Base-by-base conservation (phyloP, 2,329 filamentous ascomycete species). In the Dryadomyces sulphureus region DNA sequence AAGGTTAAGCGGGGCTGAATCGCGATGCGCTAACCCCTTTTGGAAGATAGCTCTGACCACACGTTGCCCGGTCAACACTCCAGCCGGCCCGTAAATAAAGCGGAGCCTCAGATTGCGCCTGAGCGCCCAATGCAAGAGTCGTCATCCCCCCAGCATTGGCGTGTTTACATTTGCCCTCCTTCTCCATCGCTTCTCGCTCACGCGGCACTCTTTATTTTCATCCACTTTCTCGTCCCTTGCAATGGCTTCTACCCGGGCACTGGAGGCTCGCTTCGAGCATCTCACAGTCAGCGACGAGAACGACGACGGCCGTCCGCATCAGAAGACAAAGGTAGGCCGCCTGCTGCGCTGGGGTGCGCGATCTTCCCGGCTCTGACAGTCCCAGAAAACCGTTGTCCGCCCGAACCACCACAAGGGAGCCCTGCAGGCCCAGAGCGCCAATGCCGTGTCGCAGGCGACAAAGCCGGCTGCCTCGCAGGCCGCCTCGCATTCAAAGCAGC, bases 241-340 rank as follows among this genome's bases (percentile, higher is more conserved):
- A 49, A 79, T 90, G 84, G 77, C 45, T 17, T 40, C 89, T 53
- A 76, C 84, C 49, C 77, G 84, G 55, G 79, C 77, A 44, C 72
- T 96, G 41, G 90, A 95, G 67, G 72, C 84, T 65, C 84, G 85
- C 56, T 86, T 96, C 59, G 88, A 94, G 77, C 81, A 81, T 63
- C 77, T 95, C 66, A 82, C 84, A 19, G 85, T 95, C 51, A 82
- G 84, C 56, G 89, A 95, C 59, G 89, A 94, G 65, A 93, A 90
- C 59, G 81, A 86, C 49, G 70, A 76, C 52, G 65, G 65, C 47
- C 71, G 71, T 51, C 52, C 60, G 22, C 80, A 84, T 60, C 70
- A 77, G 54, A 94, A 93, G 65, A 64, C 77, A 50, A 94, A 94
- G 79, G 88, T 90, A 69, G 16, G 32, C 5, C 19, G 21, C 20